Base-by-base conservation (phyloP, 2,329 filamentous ascomycete genomes). In the Lachnum nothofagi region DNA sequence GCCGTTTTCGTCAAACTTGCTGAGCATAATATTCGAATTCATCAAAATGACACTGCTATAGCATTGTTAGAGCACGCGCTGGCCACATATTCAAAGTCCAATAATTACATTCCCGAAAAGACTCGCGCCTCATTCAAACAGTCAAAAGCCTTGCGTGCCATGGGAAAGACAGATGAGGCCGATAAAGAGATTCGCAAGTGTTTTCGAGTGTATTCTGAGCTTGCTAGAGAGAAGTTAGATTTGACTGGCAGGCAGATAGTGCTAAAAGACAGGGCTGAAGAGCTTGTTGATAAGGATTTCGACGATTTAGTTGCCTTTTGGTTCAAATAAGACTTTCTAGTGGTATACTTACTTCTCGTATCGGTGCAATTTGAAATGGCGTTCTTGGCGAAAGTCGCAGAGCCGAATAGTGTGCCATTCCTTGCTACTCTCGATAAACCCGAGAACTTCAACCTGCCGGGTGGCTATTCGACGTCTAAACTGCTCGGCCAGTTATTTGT, bases 1-100 rank as follows among this genome's bases (percentile, higher is more conserved):
- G 58, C 50, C 45, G 41, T 45, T 3, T 46, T 46, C 24, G 52
- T 59, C 48, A 62, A 63, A 43, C 31, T 63, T 35, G 61, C 59
- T 3, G 54, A 63, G 35, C 60, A 64, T 47, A 24, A 58, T 42
- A 48, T 56, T 7, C 47, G 60, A 17, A 35, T 40, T 33, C 17
- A 17, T 20, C 48, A 44, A 14, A 43, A 43, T 17, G 44, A 47
- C 22, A 46, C 48, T 2, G 44, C 48, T 38, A 37, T 27, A 27
- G 25, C 25, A 6, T 12, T 27, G 23, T 41, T 41, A 19, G 43
- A 37, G 9, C 29, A 38, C 25, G 17, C 43, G 23, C 43, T 37
- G 10, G 23, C 22, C 9, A 20, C 23, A 8, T 38, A 38, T 27
- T 37, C 33, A 1, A 45, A 37, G 31, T 38, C 43, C 17, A 37